phyloP scores from a whole-genome alignment of 1,284 basidiomycete species.

The Leccinum griseonigrum region DNA sequence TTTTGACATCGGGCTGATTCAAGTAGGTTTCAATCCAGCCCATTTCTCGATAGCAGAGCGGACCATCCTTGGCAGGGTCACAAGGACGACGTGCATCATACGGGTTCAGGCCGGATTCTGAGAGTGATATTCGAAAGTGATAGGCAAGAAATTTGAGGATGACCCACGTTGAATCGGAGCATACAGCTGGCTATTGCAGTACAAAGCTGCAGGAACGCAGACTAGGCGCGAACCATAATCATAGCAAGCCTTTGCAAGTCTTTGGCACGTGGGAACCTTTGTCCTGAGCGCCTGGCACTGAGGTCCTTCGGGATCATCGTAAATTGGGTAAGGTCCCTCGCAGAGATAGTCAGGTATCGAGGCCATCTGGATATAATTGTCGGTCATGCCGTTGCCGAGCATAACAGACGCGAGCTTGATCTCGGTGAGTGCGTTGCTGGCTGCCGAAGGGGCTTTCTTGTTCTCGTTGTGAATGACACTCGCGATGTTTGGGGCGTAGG shows the following conservation, averaged over 20 bases:
- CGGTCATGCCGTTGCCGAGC: slow-evolving; percentile 81
- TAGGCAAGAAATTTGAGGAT: neutral
- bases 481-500: slow-evolving; percentile 78
- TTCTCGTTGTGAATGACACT: slow-evolving; percentile 76
- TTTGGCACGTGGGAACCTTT: slow-evolving; percentile 72
- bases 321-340: slow-evolving; percentile 72
- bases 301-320: slow-evolving; percentile 64
- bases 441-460: slow-evolving; percentile 43
- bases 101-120: slow-evolving; percentile 66
- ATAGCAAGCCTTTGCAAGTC: slow-evolving; percentile 66
- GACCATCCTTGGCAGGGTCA: slow-evolving; percentile 60
- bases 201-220: slow-evolving; percentile 61
- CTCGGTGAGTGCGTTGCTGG: slow-evolving; percentile 41
- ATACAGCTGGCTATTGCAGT: slow-evolving; percentile 60
- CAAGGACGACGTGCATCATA: slow-evolving; percentile 87
- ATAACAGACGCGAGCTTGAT: slow-evolving; percentile 81
- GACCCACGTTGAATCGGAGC: slow-evolving; percentile 59
- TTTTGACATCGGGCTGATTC: slow-evolving; percentile 59
- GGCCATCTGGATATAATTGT: slow-evolving; percentile 73
- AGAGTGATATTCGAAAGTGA: neutral
- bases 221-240: slow-evolving; percentile 52
- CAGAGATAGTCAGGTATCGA: slow-evolving; percentile 82
- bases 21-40: slow-evolving; percentile 65
- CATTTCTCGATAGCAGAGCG: slow-evolving; percentile 61
- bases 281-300: slow-evolving; percentile 61